Evolutionary conservation across 495 filamentous ascomycete species (phyloP), one percentile per base, ranked within the genome.

Genomic region (Tuber melanosporum): DNA sequence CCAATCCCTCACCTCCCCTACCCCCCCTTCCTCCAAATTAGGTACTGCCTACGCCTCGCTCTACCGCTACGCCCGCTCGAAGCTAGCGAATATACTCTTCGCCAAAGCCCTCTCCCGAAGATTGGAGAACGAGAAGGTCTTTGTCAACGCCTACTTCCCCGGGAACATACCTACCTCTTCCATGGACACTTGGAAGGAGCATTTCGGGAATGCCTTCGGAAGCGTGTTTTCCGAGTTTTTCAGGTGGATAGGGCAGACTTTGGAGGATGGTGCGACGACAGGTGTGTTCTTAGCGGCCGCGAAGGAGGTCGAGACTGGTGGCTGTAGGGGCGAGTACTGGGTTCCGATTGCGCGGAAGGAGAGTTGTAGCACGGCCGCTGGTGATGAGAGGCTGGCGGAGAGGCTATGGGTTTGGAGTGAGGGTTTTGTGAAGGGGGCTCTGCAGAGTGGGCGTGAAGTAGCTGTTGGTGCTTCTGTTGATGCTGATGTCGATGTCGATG

Each of bases 51-150:
- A 76, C 43, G 82, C 85, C 77, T 74, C 73, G 1, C 46, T 82
- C 20, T 84, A 83, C 80, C 83, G 86, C 8, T 87, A 87, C 76
- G 85, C 75, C 5, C 82, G 85, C 17, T 83, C 83, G 49, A 87
- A 87, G 74, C 78, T 88, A 15, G 85, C 86, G 22, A 86, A 87
- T 52, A 82, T 87, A 26, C 84, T 88, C 39, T 86, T 86, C 75
- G 79, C 84, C 0, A 83, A 80, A 42, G 82, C 86, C 36, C 82
- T 88, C 0, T 78, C 81, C 44, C 77, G 73, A 12, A 82, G 78
- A 41, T 80, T 86, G 2, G 74, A 71, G 12, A 79, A 81, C 70
- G 77, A 79, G 69, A 76, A 80, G 9, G 83, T 86, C 10, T 85
- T 84, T 70, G 85, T 81, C 19, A 86, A 86, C 73, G 71, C 74